Percentiles rank a stretch among this genome's conserved stretches.
phyloP scores from a whole-genome alignment of 192 early-diverging fungal genomes.

The Chytriomyces confervae region DNA sequence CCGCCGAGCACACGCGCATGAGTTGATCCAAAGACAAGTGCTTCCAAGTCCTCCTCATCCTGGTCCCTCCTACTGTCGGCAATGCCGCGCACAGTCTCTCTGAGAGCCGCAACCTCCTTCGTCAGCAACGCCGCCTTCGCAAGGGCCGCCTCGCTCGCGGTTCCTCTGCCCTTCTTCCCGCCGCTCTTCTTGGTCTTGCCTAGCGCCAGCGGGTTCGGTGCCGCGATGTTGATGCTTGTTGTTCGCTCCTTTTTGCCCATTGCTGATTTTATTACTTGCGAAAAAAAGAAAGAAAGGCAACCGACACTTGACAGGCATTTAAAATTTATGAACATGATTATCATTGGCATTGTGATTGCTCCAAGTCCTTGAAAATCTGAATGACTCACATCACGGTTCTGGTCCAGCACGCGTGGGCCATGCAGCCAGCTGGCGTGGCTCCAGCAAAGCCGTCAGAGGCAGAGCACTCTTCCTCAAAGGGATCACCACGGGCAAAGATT shows the following conservation, averaged over 20 bases:
- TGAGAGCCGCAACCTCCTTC: not conserved
- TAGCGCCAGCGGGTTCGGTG: not conserved
- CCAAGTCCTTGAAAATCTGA: not conserved
- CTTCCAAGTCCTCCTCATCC: constrained; percentile 76
- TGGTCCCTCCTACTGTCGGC: constrained; percentile 56
- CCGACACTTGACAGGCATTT: not conserved
- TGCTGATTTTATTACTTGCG: not conserved
- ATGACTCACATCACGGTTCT: constrained; percentile 49
- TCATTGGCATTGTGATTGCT: not conserved
- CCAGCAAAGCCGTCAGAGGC: not conserved
- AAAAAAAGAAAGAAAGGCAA: constrained; percentile 12
- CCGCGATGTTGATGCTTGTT: constrained; percentile 1
- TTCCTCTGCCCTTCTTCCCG: not conserved
- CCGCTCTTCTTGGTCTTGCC: constrained; percentile 4
- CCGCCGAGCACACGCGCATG: constrained; percentile 7
- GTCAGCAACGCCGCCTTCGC: not conserved
- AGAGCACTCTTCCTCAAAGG: not conserved
- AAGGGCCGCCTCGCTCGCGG: not conserved
- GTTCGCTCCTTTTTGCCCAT: not conserved
- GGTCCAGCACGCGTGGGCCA: constrained; percentile 54
- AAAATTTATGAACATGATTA: not conserved
- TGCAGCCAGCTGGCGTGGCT: constrained; percentile 41
- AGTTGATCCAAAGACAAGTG: constrained; percentile 70
- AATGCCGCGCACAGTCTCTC: not conserved
- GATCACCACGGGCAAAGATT: not conserved